These are phyloP conservation scores for Venturia asperata DNA, from an alignment of 2,329 filamentous ascomycete species.

Conservation along the genomic window DNA sequence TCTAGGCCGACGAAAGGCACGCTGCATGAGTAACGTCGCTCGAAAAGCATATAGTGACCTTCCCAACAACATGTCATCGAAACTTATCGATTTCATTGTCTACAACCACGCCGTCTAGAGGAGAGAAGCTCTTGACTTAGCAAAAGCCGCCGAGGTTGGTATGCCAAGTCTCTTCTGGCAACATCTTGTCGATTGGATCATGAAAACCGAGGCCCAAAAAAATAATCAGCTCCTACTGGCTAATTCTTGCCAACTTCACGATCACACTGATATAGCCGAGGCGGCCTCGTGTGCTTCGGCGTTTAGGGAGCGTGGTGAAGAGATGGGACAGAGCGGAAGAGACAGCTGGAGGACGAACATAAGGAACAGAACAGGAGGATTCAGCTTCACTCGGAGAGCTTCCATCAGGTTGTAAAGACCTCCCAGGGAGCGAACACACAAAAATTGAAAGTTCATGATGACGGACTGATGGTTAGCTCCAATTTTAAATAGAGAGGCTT, in stretches of 20 bases:
- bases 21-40: neutral
- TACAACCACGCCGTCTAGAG: neutral
- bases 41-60: neutral
- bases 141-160: neutral
- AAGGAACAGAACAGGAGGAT: neutral
- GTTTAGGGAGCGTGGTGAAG: neutral
- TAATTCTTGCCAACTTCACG: neutral
- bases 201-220: neutral
- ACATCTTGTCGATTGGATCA: neutral
- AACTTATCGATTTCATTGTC: neutral
- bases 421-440: neutral
- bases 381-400: neutral
- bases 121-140: neutral
- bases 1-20: neutral
- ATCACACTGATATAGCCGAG: neutral
- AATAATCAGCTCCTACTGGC: neutral
- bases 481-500: too few relatives aligned
- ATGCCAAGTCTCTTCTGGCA: neutral
- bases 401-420: neutral
- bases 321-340: neutral
- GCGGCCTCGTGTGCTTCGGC: neutral
- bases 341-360: neutral
- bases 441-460: neutral
- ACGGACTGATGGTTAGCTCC: neutral
- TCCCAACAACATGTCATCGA: neutral